Evolutionary conservation across 1,139 yeast genomes (phyloP).

Genomic region (Debaryomyces psychrophilus): DNA sequence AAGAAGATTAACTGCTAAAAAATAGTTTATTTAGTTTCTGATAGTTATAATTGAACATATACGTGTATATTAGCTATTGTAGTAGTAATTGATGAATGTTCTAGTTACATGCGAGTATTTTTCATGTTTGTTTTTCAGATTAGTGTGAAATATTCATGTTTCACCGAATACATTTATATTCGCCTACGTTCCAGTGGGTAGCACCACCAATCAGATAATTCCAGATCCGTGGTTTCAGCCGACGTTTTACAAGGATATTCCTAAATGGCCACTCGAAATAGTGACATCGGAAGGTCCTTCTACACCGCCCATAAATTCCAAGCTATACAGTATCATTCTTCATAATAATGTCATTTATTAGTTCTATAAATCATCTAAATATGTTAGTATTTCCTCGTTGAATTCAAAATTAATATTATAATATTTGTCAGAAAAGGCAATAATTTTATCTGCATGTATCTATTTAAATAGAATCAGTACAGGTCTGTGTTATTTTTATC

Average conservation of each 20-base stretch:
- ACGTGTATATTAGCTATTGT: slow-evolving; percentile 17
- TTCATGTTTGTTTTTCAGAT: neutral
- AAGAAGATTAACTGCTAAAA: slow-evolving; percentile 99
- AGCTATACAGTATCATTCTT: neutral
- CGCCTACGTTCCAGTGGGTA: no score
- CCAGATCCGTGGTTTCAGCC: neutral
- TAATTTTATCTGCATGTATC: slow-evolving; percentile 39
- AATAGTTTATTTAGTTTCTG: slow-evolving; percentile 53
- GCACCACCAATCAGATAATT: neutral
- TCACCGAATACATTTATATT: neutral
- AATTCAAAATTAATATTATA: slow-evolving; percentile 1
- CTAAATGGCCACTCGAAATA: neutral
- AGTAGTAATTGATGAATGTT: slow-evolving; percentile 4
- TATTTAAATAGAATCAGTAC: slow-evolving; percentile 45
- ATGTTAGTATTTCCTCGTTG: slow-evolving; percentile 7
- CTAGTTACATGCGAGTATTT: neutral
- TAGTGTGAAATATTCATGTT: neutral
- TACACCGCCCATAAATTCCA: slow-evolving; percentile 1
- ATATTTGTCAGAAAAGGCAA: slow-evolving; percentile 32
- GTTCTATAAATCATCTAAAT: neutral
- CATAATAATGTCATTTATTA: slow-evolving; percentile 4
- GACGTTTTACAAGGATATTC: slow-evolving; percentile 1
- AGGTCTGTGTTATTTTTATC: slow-evolving; percentile 63
- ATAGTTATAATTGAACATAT: slow-evolving; percentile 17
- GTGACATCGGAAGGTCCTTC: neutral